Conservation (phyloP, 1,284 basidiomycete genomes). For the Trichosporon sp. region DNA sequence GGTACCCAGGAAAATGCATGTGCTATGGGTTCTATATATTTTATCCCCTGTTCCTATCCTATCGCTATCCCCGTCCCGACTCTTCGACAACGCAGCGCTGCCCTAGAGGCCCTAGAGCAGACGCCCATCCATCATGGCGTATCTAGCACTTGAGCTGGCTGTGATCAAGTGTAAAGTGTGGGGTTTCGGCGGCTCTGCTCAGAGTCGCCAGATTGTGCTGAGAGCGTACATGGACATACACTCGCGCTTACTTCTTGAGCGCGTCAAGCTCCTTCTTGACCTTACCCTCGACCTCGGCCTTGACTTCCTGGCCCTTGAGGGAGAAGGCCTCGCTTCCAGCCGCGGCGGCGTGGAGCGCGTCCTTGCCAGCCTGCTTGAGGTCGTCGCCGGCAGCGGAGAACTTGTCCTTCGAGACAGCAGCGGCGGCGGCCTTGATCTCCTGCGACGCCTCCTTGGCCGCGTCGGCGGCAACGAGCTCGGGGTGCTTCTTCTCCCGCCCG, state of each 20-base stretch:
- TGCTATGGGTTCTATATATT: conserved; percentile 4
- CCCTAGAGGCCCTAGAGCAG: neutral
- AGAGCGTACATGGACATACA: no score
- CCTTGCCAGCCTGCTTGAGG: conserved; percentile 2
- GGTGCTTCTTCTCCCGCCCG: conserved; percentile 41
- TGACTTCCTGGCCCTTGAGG: conserved; percentile 26
- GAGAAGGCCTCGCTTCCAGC: conserved; percentile 17
- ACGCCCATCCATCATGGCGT: conserved; percentile 5
- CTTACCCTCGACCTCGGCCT: conserved; percentile 1
- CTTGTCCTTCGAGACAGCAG: neutral
- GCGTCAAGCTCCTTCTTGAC: neutral
- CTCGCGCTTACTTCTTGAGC: neutral
- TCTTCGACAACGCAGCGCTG: neutral
- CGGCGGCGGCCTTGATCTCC: conserved; percentile 2
- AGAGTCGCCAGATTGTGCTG: no score
- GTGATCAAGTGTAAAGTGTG: neutral
- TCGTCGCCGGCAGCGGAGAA: conserved; percentile 6
- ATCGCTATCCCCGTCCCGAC: neutral
- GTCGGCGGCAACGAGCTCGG: conserved; percentile 22
- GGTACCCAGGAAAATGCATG: conserved; percentile 1
- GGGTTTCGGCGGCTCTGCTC: neutral
- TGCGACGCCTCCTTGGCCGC: conserved; percentile 4
- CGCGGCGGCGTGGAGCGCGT: conserved; percentile 8
- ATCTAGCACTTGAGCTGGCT: conserved; percentile 1
- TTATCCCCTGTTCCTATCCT: neutral